phyloP scores from a whole-genome alignment of 2,329 filamentous ascomycete genomes.

The Pseudophaeomoniella oleicola region DNA sequence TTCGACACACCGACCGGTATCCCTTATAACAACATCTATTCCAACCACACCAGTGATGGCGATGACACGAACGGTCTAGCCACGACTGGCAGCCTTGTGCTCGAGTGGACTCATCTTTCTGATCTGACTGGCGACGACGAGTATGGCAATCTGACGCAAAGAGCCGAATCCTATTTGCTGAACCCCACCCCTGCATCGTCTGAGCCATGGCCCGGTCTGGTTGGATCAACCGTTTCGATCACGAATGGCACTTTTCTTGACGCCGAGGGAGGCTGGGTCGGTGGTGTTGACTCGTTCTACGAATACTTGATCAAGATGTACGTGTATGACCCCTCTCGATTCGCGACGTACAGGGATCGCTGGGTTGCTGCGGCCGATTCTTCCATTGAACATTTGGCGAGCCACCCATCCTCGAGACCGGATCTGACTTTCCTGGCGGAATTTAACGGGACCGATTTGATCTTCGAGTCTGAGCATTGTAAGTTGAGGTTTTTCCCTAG shows the following conservation, averaged over 20 bases:
- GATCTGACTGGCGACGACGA: slow-evolving; percentile 50
- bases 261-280: slow-evolving; percentile 58
- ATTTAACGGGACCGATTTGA: slow-evolving; percentile 20
- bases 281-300: slow-evolving; percentile 68
- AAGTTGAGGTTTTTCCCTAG: slow-evolving; percentile 16
- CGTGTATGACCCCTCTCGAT: slow-evolving; percentile 56
- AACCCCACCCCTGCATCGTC: slow-evolving; percentile 45
- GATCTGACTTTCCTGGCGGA: slow-evolving; percentile 52
- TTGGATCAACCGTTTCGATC: slow-evolving; percentile 54
- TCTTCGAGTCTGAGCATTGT: slow-evolving; percentile 33
- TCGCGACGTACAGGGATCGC: slow-evolving; percentile 50
- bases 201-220: slow-evolving; percentile 63
- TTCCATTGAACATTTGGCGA: slow-evolving; percentile 55
- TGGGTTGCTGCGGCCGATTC: slow-evolving; percentile 67
- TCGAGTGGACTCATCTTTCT: slow-evolving; percentile 72
- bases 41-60: slow-evolving; percentile 34
- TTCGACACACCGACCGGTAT: slow-evolving; percentile 66
- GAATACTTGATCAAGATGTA: slow-evolving; percentile 91
- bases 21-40: slow-evolving; percentile 52
- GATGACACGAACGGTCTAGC: slow-evolving; percentile 55
- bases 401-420: slow-evolving; percentile 48
- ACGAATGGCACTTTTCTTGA: slow-evolving; percentile 53
- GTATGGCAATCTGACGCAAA: slow-evolving; percentile 53
- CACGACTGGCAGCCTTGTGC: slow-evolving; percentile 59
- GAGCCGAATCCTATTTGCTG: slow-evolving; percentile 56